Evolutionary conservation across 2,329 filamentous ascomycete species (phyloP), one percentile per base, ranked within the genome.

Genomic region (Cadophora sp.): DNA sequence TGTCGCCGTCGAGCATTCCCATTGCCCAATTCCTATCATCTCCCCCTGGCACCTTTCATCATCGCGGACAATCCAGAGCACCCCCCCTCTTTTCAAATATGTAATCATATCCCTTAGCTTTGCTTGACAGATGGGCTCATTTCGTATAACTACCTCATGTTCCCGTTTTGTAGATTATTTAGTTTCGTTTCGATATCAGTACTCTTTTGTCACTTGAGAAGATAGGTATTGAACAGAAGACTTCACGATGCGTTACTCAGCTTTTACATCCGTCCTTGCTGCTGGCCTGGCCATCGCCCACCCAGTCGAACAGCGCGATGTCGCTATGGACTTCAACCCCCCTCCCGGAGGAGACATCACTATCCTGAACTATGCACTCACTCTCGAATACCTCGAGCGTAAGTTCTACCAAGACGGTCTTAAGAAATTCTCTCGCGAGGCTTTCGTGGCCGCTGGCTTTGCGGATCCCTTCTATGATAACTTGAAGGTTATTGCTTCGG

Each of bases 321-420:
- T 31, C 31, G 68, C 69, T 24, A 62, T 66, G 48, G 71, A 73
- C 65, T 73, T 65, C 62, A 65, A 64, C 24, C 51, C 72, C 50
- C 72, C 72, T 26, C 69, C 69, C 46, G 68, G 69, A 63, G 71
- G 69, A 14, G 69, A 74, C 43, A 62, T 71, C 56, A 74, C 76
- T 62, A 83, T 83, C 63, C 78, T 83, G 64, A 82, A 83, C 77
- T 83, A 83, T 59, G 82, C 83, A 19, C 76, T 84, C 24, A 81
- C 82, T 1, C 82, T 87, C 8, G 85, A 87, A 78, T 82, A 85
- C 65, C 83, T 87, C 31, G 89, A 92, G 79, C 80, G 86, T 69
- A 82, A 81, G 65, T 91, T 91, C 80, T 92, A 91, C 79, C 79
- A 79, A n/a, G 76, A 89, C 58, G 89, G 85, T 46, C 81, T 91